phyloP scores from a whole-genome alignment of 495 filamentous ascomycete species.

The Apiosordaria backusii region DNA sequence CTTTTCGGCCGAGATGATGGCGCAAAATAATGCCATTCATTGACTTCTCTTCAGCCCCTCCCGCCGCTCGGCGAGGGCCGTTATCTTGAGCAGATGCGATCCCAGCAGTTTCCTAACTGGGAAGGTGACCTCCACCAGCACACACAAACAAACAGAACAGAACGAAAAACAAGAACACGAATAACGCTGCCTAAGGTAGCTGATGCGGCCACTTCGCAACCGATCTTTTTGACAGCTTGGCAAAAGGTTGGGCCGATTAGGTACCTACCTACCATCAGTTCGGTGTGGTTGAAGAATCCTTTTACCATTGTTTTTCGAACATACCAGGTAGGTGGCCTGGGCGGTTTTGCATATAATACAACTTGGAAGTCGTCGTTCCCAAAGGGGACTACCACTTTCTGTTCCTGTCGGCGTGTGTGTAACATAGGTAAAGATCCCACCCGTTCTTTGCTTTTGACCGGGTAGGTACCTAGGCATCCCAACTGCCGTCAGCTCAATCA shows the following conservation, averaged over 20 bases:
- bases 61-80: no score
- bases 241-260: neutral
- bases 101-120: conserved; percentile 10
- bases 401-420: conserved; percentile 13
- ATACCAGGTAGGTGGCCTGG: no score
- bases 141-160: no score
- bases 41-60: neutral
- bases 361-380: neutral
- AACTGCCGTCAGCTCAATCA: conserved; percentile 1
- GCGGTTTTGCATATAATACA: no score
- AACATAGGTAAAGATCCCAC: conserved; percentile 9
- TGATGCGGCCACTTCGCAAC: no score
- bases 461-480: neutral
- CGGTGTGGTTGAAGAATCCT: conserved; percentile 8
- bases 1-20: neutral
- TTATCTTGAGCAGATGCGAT: neutral
- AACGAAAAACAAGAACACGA: neutral
- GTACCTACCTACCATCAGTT: no score
- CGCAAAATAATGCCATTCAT: neutral
- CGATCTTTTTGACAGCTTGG: conserved; percentile 11
- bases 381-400: conserved; percentile 17
- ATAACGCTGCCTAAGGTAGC: neutral
- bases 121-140: conserved; percentile 7
- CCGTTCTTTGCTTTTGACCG: neutral
- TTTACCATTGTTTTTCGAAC: neutral